Evolutionary conservation across 306 rosid genomes (phyloP), one percentile per base, ranked within the genome.

Genomic region (Hippophae rhamnoides): DNA sequence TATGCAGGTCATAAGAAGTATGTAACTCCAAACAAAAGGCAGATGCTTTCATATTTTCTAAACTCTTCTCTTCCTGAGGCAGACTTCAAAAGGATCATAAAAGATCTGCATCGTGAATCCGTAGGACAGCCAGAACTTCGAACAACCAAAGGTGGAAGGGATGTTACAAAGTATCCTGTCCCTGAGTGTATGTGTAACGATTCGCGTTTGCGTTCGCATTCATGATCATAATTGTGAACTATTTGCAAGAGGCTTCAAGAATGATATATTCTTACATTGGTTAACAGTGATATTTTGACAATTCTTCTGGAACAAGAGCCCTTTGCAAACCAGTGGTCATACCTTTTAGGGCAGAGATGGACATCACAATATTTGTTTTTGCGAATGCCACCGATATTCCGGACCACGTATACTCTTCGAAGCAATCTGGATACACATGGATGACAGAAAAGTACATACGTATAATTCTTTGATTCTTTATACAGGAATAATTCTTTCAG

Each of bases 1-100:
- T 88, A 78, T 64, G 83, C 77, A 0, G 99, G 99, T 13, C 96
- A 92, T 82, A 92, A 80, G 80, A 92, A 92, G 68, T 88, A 82
- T 51, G 85, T 92, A 73, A 92, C 99, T 11, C 99, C 99, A 60
- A 84, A 92, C 85, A 92, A 92, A 72, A 73, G 99, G 56, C 93
- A 92, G 64, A 88, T 88, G 95, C 86, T 86, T 10, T 90, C 95
- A 5, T 72, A 80, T 71, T 86, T 92, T 66, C 67, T 84, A 46
- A 74, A 82, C 43, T 65, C 93, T 18, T 78, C 90, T 43, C 80
- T 92, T 42, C 76, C 88, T 12, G 95, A 84, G 72, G 72, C 69
- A 57, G 94, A 86, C 71, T 92, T 88, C 62, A 83, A 75, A 56
- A 75, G 52, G 47, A 74, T 92, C 67, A 82, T 92, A 41, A 84